A percentile compares a stretch with the other conserved stretches of the same genome.
Evolutionary conservation across 2,329 filamentous ascomycete species (phyloP).

Genomic region (Ceratocystis diversiconidia): DNA sequence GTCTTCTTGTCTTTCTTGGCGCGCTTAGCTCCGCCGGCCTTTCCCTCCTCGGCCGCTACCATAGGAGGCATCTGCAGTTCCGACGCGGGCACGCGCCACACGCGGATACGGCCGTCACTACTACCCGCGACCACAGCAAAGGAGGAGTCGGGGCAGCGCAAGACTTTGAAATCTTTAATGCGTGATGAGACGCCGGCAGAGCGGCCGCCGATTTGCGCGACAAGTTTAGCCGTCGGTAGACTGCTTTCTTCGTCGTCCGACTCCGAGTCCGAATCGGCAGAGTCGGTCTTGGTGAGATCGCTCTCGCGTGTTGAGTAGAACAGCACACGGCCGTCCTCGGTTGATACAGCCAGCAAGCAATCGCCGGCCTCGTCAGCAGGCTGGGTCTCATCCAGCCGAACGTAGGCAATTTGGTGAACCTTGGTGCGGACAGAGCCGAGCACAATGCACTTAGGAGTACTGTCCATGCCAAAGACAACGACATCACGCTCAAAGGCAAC

Average conservation of each 20-base stretch:
- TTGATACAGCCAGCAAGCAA: slow-evolving; percentile 59
- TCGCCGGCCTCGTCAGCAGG: slow-evolving; percentile 28
- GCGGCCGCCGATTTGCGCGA: slow-evolving; percentile 69
- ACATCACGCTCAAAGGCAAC: slow-evolving; percentile 79
- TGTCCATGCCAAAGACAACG: slow-evolving; percentile 79
- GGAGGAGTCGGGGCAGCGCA: slow-evolving; percentile 32
- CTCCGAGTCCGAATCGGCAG: slow-evolving; percentile 17
- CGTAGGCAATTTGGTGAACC: slow-evolving; percentile 67
- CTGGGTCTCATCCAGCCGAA: slow-evolving; percentile 37
- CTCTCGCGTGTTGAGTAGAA: slow-evolving; percentile 59
- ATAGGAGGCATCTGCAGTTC: slow-evolving; percentile 20
- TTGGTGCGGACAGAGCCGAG: slow-evolving; percentile 57
- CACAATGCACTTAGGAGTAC: slow-evolving; percentile 61
- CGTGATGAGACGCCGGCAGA: slow-evolving; percentile 51
- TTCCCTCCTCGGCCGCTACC: slow-evolving; percentile 23
- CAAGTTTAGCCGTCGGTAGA: slow-evolving; percentile 46
- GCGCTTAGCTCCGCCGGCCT: slow-evolving; percentile 20
- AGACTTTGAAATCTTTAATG: slow-evolving; percentile 75
- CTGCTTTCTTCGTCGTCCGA: slow-evolving; percentile 21
- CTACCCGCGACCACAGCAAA: slow-evolving; percentile 56
- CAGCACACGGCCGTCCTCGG: slow-evolving; percentile 76
- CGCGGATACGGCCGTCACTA: slow-evolving; percentile 71
- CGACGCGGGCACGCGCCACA: slow-evolving; percentile 51
- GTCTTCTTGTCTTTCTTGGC: slow-evolving; percentile 18
- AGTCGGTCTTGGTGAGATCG: slow-evolving; percentile 28